A percentile compares a stretch with the other conserved stretches of the same genome.
Evolutionary conservation across 2,329 filamentous ascomycete species (phyloP).

Genomic region (Colletotrichum spinosum): DNA sequence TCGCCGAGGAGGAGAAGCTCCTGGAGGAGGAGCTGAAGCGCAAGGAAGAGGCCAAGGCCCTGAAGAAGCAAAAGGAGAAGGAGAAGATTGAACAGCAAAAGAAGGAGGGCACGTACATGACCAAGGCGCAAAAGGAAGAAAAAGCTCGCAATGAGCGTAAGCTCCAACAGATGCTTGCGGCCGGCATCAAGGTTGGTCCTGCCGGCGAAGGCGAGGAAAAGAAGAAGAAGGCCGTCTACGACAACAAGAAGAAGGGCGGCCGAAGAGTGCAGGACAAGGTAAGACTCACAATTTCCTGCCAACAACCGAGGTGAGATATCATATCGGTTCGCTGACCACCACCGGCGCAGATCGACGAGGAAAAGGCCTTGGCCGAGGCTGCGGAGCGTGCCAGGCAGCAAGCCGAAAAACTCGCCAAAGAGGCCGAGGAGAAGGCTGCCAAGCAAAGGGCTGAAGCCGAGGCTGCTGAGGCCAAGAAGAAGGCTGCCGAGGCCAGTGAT

Average conservation of each 20-base stretch:
- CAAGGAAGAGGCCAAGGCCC: conserved; percentile 78
- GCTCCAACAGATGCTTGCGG: conserved; percentile 86
- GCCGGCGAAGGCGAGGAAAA: conserved; percentile 63
- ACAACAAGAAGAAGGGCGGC: conserved; percentile 78
- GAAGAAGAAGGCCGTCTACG: conserved; percentile 82
- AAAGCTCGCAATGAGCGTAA: conserved; percentile 83
- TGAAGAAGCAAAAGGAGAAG: conserved; percentile 89
- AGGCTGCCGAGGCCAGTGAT: conserved; percentile 66
- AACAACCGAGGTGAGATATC: background rate
- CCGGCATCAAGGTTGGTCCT: conserved; percentile 78
- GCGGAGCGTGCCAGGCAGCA: conserved; percentile 77
- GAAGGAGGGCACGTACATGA: conserved; percentile 88
- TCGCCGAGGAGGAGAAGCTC: conserved; percentile 73
- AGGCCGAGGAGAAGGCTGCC: conserved; percentile 70
- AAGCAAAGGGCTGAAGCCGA: conserved; percentile 68
- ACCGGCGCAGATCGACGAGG: conserved; percentile 73
- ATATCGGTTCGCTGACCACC: too few species aligned
- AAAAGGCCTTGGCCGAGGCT: conserved; percentile 81
- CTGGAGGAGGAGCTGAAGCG: conserved; percentile 76
- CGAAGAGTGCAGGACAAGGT: conserved; percentile 68
- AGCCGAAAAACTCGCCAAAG: conserved; percentile 74
- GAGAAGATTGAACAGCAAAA: conserved; percentile 88
- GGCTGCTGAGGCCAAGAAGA: conserved; percentile 65
- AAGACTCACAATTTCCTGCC: conserved; percentile 36
- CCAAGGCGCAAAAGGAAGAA: conserved; percentile 86